Percentiles rank a stretch among this genome's conserved stretches.
Evolutionary conservation across 2,329 filamentous ascomycete species (phyloP).

Genomic region (Colletotrichum musicola): DNA sequence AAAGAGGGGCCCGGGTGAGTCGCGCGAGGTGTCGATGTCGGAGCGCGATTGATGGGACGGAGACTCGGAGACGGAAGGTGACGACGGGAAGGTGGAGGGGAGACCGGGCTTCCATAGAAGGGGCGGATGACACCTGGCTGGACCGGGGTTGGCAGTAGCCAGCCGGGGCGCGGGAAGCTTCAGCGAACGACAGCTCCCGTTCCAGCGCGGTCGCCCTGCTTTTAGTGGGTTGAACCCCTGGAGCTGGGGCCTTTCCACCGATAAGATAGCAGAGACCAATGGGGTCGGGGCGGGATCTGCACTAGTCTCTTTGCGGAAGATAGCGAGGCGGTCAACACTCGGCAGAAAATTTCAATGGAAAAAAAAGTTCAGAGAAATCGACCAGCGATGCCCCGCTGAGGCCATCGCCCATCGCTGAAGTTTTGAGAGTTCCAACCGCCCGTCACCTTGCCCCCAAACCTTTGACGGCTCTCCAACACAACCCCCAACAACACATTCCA

Average conservation of each 20-base stretch:
- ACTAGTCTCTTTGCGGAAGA: conserved; percentile 24
- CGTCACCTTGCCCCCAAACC: conserved; percentile 29
- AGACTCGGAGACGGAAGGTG: conserved; percentile 14
- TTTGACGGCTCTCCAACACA: conserved; percentile 26
- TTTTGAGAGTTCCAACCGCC: conserved; percentile 36
- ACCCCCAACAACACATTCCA: conserved; percentile 41
- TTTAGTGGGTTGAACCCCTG: conserved; percentile 36
- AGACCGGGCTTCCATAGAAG: neutral
- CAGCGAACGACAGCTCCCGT: conserved; percentile 22
- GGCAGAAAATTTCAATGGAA: conserved; percentile 45
- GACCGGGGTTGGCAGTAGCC: conserved; percentile 21
- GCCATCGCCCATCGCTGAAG: conserved; percentile 9
- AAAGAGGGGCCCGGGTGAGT: conserved; percentile 1
- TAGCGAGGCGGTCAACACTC: conserved; percentile 36
- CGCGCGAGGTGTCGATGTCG: conserved; percentile 14
- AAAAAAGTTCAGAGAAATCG: conserved; percentile 47
- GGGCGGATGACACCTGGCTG: conserved; percentile 44
- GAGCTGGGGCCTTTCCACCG: conserved; percentile 22
- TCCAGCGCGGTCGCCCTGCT: conserved; percentile 24
- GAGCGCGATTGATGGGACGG: conserved; percentile 4
- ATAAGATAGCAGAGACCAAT: conserved; percentile 36
- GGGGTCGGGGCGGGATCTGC: neutral
- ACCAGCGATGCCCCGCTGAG: conserved; percentile 49
- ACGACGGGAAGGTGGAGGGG: conserved; percentile 13
- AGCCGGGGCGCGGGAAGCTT: conserved; percentile 10